These are phyloP conservation scores for Tritrichomonas musculus DNA, from an alignment of 208 protist species.

Conservation along the genomic window DNA sequence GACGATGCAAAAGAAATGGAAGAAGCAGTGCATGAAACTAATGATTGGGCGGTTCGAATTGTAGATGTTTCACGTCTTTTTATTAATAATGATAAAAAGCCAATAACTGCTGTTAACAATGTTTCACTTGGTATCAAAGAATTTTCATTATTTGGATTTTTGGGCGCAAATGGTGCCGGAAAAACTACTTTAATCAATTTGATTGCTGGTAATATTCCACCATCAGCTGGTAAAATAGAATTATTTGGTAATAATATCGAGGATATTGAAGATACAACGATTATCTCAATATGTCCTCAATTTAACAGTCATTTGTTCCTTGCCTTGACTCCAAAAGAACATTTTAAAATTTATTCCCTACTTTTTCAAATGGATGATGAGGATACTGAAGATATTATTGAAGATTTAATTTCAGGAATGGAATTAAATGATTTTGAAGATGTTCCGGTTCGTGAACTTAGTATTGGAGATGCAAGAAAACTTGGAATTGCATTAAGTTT, in stretches of 20 bases:
- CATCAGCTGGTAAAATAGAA: constrained; percentile 36
- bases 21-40: neutral
- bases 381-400: too few species aligned
- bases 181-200: neutral
- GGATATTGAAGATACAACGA: neutral
- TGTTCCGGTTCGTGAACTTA: neutral
- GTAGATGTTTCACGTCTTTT: neutral
- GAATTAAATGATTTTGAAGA: neutral
- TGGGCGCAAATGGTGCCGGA: neutral
- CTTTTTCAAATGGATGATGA: neutral
- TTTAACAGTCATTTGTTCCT: neutral
- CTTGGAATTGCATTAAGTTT: neutral
- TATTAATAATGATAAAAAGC: neutral
- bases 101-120: constrained; percentile 4
- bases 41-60: neutral
- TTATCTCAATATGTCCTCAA: neutral
- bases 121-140: neutral
- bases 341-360: neutral
- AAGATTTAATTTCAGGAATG: neutral
- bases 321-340: neutral
- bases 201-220: constrained; percentile 5
- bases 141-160: neutral
- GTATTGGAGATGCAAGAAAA: too few species aligned
- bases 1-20: neutral
- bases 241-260: neutral